Evolutionary conservation across 306 rosid species (phyloP), one percentile per base, ranked within the genome.

Genomic region (Vigna reflexopilosa): DNA sequence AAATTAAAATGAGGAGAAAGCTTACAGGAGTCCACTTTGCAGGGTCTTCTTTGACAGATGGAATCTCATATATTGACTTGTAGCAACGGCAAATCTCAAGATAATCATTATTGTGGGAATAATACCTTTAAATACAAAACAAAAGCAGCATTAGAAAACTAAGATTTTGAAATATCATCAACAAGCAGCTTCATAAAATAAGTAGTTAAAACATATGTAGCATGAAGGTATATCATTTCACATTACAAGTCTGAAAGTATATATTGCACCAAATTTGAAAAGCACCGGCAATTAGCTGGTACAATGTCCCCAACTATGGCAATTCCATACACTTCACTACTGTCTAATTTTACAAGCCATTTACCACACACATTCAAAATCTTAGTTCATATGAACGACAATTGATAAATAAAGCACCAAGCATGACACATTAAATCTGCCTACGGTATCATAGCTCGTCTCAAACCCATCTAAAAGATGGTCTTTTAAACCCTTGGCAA

Each of bases 61-160:
- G 93, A 83, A 94, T 90, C 16, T 90, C 97, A 42, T 94, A 90
- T 67, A 94, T 94, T 11, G 97, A 63, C 84, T 90, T 93, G 57
- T 90, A 91, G 92, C 92, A 93, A 36, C 93, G 93, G 80, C 98
- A 91, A 75, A 93, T 93, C 76, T 93, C 98, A 82, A 93, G 92
- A 85, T 93, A 93, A 77, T 93, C 96, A 5, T 88, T 88, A 86
- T 83, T 87, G 74, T 91, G 96, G 13, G 90, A 86, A 69, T 90
- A 86, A 69, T 90, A 94, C 90, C 98, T 94, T 69, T 55, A 77
- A 78, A 38, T 26, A 51, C 10, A 55, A 58, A 58, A 49, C 22
- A 73, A 77, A 64, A 76, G 13, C 68, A 61, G 67, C 55, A 45
- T 64, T 30, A 75, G 83, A 42, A 45, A 71, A 67, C 9, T n/a